Evolutionary conservation across 352 stramenopile species (phyloP).

Genomic region (Pythium dissimile): DNA sequence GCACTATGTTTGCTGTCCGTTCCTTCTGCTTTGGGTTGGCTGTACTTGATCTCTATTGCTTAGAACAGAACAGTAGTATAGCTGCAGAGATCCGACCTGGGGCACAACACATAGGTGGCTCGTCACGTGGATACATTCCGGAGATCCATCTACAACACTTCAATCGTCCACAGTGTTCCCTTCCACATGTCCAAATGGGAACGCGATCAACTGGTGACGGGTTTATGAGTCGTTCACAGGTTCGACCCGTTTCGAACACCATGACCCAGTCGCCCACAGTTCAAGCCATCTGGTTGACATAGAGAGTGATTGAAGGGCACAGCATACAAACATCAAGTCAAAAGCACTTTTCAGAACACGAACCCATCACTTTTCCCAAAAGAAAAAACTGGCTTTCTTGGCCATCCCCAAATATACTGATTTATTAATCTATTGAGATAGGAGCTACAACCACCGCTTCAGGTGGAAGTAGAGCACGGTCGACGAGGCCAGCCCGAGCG

Average conservation of each 20-base stretch:
- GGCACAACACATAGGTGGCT: too few relatives aligned
- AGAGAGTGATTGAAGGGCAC: not conserved
- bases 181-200: constrained; percentile 25
- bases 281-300: constrained; percentile 1
- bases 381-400: constrained; percentile 13
- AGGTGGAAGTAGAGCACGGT: constrained; percentile 65
- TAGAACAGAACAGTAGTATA: too few relatives aligned
- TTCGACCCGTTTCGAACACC: not conserved
- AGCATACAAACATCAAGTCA: not conserved
- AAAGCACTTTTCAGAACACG: not conserved
- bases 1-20: too few relatives aligned
- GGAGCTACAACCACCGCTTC: constrained; percentile 62
- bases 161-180: constrained; percentile 14
- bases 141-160: constrained; percentile 22
- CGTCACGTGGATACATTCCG: constrained; percentile 6
- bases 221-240: too few relatives aligned
- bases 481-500: constrained; percentile 38
- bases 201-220: constrained; percentile 27
- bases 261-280: too few relatives aligned
- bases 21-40: too few relatives aligned
- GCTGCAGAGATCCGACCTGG: too few relatives aligned
- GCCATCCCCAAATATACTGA: constrained; percentile 3
- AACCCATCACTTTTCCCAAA: not conserved
- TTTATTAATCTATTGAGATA: constrained; percentile 15
- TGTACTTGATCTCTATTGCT: too few relatives aligned